Conservation (phyloP, 1,284 basidiomycete species). For the Ustilago cynodontis region DNA sequence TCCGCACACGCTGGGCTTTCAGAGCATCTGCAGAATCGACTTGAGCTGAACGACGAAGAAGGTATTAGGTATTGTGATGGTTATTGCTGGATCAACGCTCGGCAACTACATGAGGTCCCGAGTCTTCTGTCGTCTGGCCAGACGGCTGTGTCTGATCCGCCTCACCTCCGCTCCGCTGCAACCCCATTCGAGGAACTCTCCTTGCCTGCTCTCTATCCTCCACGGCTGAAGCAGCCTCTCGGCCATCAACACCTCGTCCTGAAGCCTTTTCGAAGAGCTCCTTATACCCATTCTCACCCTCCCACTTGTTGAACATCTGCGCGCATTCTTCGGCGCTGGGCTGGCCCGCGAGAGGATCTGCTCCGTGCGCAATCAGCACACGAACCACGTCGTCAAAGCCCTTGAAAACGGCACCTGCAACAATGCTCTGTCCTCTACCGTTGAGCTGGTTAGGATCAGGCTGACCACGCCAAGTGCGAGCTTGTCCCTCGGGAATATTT, state of each 20-base stretch:
- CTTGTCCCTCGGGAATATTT: not conserved
- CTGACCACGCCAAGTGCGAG: slow-evolving; percentile 21
- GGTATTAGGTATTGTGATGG: too few species aligned
- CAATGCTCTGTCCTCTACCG: slow-evolving; percentile 81
- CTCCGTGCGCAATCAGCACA: slow-evolving; percentile 76
- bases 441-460: slow-evolving; percentile 74
- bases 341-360: slow-evolving; percentile 78
- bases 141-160: not conserved
- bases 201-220: slow-evolving; percentile 54
- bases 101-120: slow-evolving; percentile 3
- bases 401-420: slow-evolving; percentile 87
- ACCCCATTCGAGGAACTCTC: slow-evolving; percentile 42
- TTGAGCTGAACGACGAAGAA: too few species aligned
- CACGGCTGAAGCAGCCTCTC: slow-evolving; percentile 43
- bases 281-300: slow-evolving; percentile 47
- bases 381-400: slow-evolving; percentile 76
- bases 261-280: slow-evolving; percentile 47
- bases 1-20: too few species aligned
- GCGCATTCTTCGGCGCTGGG: slow-evolving; percentile 81
- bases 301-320: slow-evolving; percentile 65
- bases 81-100: slow-evolving; percentile 7
- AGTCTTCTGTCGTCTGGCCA: not conserved
- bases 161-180: slow-evolving; percentile 14
- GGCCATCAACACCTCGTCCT: slow-evolving; percentile 48
- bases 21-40: too few species aligned